phyloP scores from a whole-genome alignment of 257 asterid genomes.

The Solanum rostratum region DNA sequence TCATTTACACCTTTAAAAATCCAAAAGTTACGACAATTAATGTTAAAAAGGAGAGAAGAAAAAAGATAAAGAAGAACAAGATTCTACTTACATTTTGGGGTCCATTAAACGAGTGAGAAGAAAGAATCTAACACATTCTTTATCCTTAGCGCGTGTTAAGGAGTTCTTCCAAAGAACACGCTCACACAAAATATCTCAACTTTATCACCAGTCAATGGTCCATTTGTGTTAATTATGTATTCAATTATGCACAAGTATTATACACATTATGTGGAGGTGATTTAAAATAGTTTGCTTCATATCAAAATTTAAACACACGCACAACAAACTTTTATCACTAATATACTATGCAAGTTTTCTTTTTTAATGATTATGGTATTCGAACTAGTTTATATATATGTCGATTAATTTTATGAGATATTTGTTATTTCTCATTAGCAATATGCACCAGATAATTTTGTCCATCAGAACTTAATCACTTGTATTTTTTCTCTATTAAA shows the following conservation, averaged over 20 bases:
- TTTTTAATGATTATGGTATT: too few species aligned
- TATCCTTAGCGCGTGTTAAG: background rate
- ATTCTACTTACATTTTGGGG: background rate
- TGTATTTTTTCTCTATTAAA: too few species aligned
- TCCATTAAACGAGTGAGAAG: background rate
- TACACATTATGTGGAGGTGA: background rate
- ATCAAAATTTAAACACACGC: background rate
- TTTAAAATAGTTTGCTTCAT: background rate
- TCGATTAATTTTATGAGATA: too few species aligned
- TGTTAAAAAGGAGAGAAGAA: too few species aligned
- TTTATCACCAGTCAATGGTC: background rate
- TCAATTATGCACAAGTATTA: background rate
- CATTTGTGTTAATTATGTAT: background rate
- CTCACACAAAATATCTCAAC: background rate
- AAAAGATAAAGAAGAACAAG: background rate
- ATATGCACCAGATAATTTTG: too few species aligned
- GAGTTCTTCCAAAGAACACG: background rate
- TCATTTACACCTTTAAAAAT: too few species aligned
- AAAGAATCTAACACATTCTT: background rate
- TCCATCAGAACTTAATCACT: too few species aligned
- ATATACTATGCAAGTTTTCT: too few species aligned
- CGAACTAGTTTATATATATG: too few species aligned
- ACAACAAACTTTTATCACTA: background rate
- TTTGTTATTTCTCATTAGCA: too few species aligned
- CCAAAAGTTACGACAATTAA: background rate